Evolutionary conservation across 2,329 filamentous ascomycete genomes (phyloP).

Genomic region (Sclerotinia borealis): DNA sequence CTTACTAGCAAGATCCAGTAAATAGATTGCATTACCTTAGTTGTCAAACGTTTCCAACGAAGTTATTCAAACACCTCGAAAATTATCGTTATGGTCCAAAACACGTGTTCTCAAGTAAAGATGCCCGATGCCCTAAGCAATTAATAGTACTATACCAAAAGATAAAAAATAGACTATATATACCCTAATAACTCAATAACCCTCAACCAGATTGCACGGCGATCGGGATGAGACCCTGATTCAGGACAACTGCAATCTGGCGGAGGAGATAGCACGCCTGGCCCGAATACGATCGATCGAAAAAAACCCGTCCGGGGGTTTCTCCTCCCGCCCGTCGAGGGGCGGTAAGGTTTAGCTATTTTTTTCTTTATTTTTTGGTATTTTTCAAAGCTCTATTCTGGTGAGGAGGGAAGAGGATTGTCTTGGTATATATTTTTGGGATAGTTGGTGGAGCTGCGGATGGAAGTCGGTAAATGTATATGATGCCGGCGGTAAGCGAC

Average conservation of each 20-base stretch:
- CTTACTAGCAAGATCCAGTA: neutral
- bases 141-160: neutral
- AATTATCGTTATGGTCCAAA: too few relatives aligned
- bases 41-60: too few relatives aligned
- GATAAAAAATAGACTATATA: neutral
- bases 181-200: too few relatives aligned
- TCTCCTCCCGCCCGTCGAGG: neutral
- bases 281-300: conserved; percentile 2
- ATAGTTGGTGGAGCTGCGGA: too few relatives aligned
- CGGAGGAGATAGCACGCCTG: conserved; percentile 2
- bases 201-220: neutral
- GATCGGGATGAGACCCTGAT: neutral
- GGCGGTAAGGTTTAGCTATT: neutral
- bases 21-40: too few relatives aligned
- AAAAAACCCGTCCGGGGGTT: neutral
- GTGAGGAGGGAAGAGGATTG: neutral
- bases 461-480: neutral
- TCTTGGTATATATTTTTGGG: too few relatives aligned
- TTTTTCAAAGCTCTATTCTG: too few relatives aligned
- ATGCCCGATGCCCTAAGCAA: too few relatives aligned
- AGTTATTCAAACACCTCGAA: neutral
- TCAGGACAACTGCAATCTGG: conserved; percentile 1
- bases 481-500: too few relatives aligned
- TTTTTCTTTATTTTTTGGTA: neutral
- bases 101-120: neutral